Evolutionary conservation across 1,139 yeast species (phyloP).

Genomic region (Candida neerlandica): DNA sequence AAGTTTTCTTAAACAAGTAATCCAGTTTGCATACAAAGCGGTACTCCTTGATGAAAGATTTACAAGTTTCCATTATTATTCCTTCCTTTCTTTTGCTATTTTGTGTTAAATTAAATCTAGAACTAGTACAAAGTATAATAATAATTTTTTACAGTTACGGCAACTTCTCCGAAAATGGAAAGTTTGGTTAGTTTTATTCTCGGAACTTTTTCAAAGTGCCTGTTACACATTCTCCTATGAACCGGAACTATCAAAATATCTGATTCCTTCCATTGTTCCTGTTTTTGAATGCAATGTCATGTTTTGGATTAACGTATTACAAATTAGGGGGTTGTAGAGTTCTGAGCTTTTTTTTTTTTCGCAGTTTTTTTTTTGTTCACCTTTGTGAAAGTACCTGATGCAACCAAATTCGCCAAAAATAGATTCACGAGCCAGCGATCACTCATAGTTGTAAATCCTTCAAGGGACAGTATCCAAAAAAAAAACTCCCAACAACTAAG

Average conservation of each 20-base stretch:
- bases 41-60: background rate
- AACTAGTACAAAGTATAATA: background rate
- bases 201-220: background rate
- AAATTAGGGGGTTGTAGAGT: conserved; percentile 2
- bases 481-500: background rate
- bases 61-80: background rate
- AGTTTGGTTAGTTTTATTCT: background rate
- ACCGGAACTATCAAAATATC: background rate
- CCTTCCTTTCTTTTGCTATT: background rate
- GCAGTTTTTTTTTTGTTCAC: conserved; percentile 1
- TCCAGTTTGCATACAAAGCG: background rate
- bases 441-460: background rate
- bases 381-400: background rate
- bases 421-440: background rate
- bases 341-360: background rate
- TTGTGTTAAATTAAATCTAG: background rate
- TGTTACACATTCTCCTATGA: background rate
- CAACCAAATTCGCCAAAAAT: conserved; percentile 1
- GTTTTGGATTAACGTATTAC: background rate
- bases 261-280: background rate
- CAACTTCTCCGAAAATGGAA: background rate
- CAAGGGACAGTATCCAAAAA: background rate
- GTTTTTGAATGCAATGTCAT: background rate
- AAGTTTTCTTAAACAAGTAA: background rate
- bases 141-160: background rate